These are phyloP conservation scores for Raddia distichophylla DNA, from an alignment of 176 grass and related monocot genomes.

Conservation along the genomic window DNA sequence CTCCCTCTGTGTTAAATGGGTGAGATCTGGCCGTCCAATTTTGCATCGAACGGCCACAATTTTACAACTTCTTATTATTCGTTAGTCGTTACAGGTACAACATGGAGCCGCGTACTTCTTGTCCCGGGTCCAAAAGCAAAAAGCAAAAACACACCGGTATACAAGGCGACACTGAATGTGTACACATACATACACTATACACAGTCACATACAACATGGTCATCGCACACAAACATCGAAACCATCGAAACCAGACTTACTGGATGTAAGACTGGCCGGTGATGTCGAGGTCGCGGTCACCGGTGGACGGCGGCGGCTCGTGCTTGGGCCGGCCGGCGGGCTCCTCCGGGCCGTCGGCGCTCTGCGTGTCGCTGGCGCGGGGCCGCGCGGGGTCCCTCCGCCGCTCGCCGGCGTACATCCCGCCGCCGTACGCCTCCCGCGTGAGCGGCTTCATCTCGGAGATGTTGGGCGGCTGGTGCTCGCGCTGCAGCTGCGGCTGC, in stretches of 20 bases:
- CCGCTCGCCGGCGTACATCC: slow-evolving; percentile 64
- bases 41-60: too few relatives aligned
- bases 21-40: too few relatives aligned
- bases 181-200: too few relatives aligned
- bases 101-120: background rate
- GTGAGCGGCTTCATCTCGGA: slow-evolving; percentile 82
- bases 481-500: slow-evolving; percentile 39
- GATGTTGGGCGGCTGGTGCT: slow-evolving; percentile 62
- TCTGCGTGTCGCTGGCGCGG: slow-evolving; percentile 67
- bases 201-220: background rate
- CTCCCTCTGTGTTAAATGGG: too few relatives aligned
- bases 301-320: slow-evolving; percentile 71
- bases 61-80: background rate
- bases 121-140: background rate
- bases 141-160: background rate
- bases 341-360: slow-evolving; percentile 68
- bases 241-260: slow-evolving; percentile 43
- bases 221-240: too few relatives aligned
- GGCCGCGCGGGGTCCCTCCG: slow-evolving; percentile 33
- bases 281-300: slow-evolving; percentile 86
- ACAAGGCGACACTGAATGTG: too few relatives aligned
- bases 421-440: slow-evolving; percentile 78
- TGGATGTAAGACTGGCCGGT: slow-evolving; percentile 87
- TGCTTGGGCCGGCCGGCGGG: slow-evolving; percentile 21
- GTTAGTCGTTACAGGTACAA: background rate